Evolutionary conservation across 768 basidiomycete genomes (phyloP).

Genomic region (Pseudohyphozyma bogoriensis): DNA sequence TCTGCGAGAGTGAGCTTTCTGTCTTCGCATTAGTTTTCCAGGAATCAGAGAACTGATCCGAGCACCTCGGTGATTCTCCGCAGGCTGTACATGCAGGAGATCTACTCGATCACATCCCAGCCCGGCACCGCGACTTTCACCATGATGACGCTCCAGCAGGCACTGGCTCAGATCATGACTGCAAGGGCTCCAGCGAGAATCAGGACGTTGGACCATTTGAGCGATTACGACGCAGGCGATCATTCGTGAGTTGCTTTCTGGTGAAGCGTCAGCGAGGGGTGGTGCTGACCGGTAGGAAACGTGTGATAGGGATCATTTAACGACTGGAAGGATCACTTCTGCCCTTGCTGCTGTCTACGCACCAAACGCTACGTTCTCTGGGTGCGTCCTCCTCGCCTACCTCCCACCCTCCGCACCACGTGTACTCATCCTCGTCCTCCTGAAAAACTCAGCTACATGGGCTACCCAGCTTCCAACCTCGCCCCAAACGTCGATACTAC

Average conservation of each 20-base stretch:
- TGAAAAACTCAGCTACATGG: neutral
- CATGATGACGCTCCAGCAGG: constrained; percentile 15
- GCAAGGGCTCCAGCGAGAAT: constrained; percentile 11
- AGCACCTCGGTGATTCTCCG: too few species aligned
- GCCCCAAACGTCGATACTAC: constrained; percentile 5
- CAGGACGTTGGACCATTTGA: constrained; percentile 22
- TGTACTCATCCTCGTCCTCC: neutral
- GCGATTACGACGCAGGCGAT: constrained; percentile 14
- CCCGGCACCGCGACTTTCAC: constrained; percentile 15
- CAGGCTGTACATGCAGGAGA: constrained; percentile 27
- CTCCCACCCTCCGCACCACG: neutral
- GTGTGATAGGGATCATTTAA: constrained; percentile 15
- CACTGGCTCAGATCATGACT: constrained; percentile 17
- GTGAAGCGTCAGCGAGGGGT: too few species aligned
- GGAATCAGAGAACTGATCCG: too few species aligned
- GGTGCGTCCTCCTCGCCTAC: neutral
- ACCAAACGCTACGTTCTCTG: constrained; percentile 1
- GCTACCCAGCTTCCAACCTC: neutral
- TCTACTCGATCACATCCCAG: constrained; percentile 16
- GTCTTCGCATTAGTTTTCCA: too few species aligned
- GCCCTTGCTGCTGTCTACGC: neutral
- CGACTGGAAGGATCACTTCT: neutral
- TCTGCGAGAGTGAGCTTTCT: constrained; percentile 3
- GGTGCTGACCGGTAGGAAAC: too few species aligned
- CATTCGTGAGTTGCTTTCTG: too few species aligned